Base-by-base conservation (phyloP, 352 stramenopile genomes). In the Paralagenidium karlingii region DNA sequence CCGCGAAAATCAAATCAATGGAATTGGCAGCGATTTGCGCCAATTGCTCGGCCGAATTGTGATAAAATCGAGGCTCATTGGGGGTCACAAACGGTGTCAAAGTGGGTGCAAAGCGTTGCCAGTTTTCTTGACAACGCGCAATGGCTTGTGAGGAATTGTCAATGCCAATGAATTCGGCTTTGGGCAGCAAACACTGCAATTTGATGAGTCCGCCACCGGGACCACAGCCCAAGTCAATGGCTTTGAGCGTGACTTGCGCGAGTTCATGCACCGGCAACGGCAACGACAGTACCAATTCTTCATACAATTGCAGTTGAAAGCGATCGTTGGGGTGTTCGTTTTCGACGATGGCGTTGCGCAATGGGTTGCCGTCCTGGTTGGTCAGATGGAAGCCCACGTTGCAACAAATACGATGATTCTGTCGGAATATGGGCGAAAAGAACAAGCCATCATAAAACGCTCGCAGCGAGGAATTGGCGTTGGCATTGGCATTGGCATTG, bases 361-460 rank as follows among this genome's bases (percentile, higher is more conserved):
- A 47, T 38, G 5, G 34, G 46, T 12, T 32, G 24, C 38, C 44
- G 22, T 29, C 15, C 3, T 28, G 18, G 3, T 38, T 11, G n/a
- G 53, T 38, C 6, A 54, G 49, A 39, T 67, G 51, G 45, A 73
- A 85, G 31, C 68, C 73, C 6, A 83, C 55, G 49, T 86, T 86
- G 54, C 67, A 82, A 29, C 68, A 68, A 30, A 83, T 56, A 45
- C 61, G 71, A 40, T 83, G 73, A 51, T 77, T 60, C 36, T 68
- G 34, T 3, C 60, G 49, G 55, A 67, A 86, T 34, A 86, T 53
- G 20, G 59, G 59, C 32, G 73, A 83, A 58, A 76, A 60, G 60
- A 76, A 86, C 39, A 86, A 50, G 15, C 73, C 64, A 50, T 86
- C 67, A 55, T 86, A 86, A 55, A 86, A 82, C n/a, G n/a, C n/a